Evolutionary conservation across 257 asterid genomes (phyloP), one percentile per base, ranked within the genome.

Genomic region (Linderniella brevidens): DNA sequence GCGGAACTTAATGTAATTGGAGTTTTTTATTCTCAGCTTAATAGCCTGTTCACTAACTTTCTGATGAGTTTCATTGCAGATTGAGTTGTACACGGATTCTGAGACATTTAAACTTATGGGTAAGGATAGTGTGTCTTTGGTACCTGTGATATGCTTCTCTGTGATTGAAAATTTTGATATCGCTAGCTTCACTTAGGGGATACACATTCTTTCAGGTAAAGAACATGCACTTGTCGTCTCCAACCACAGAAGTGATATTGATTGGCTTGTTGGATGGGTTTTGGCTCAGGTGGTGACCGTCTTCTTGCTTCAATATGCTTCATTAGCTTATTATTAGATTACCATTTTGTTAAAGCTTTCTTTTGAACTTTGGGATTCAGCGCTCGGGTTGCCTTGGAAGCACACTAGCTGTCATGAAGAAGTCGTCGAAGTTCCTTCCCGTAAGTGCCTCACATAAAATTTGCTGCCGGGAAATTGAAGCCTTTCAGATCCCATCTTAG

Each of bases 191-290:
- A 13, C 18, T n/a, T 44, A 44, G 13, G 3, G 11, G 10, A 13
- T 25, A 25, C 32, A 25, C 32, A 25, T 11, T 18, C 10, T 66
- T 62, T 50, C 78, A 84, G 98, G 98, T 61, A 74, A 73, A 66
- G 98, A 88, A 57, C 95, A 88, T 51, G 96, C 98, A 19, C 94
- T 88, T 55, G 73, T 84, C 58, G 63, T 84, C 14, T 60, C 58
- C 49, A 88, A 84, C 64, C 98, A 88, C 74, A 72, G 64, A 68
- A 84, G 98, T 67, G 98, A 88, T 64, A 84, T 88, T 48, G 98
- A 88, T 66, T 88, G 98, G 98, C 94, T 88, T 59, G 98, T 88
- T 54, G 98, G 96, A 67, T 88, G 96, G 96, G 73, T 88, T 58
- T 52, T 84, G 52, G 92, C 96, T 62, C 98, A 88, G 98, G 98